phyloP scores from a whole-genome alignment of 345 rosid species.

The Citrus cavaleriei region DNA sequence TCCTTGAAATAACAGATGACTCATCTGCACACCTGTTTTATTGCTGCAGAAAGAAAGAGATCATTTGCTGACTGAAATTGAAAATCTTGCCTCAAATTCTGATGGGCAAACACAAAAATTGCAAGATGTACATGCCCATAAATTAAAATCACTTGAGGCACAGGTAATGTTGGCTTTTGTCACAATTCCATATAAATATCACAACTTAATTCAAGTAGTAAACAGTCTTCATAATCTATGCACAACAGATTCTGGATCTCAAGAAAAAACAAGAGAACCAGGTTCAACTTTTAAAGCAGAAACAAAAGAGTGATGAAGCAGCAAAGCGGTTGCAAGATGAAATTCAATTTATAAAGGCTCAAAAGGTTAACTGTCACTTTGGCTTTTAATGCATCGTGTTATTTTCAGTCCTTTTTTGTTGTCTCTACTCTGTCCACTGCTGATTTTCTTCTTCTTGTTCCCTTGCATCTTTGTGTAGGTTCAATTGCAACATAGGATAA shows the following conservation, averaged over 20 bases:
- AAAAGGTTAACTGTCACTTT: slow-evolving; percentile 52
- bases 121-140: slow-evolving; percentile 83
- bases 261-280: slow-evolving; percentile 97
- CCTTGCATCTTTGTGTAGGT: slow-evolving; percentile 46
- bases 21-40: slow-evolving; percentile 10
- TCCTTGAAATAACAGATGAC: neutral
- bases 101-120: slow-evolving; percentile 85
- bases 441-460: slow-evolving; percentile 7
- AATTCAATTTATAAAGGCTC: slow-evolving; percentile 92
- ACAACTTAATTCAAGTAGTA: neutral
- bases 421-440: slow-evolving; percentile 6
- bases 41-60: slow-evolving; percentile 85
- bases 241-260: slow-evolving; percentile 74
- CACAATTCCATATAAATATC: neutral
- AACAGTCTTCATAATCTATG: slow-evolving; percentile 9
- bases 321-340: slow-evolving; percentile 88
- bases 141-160: slow-evolving; percentile 77
- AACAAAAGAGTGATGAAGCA: slow-evolving; percentile 95
- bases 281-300: slow-evolving; percentile 91
- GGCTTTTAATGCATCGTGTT: neutral
- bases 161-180: slow-evolving; percentile 43
- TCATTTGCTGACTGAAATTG: slow-evolving; percentile 78
- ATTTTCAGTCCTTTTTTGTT: neutral
- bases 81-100: slow-evolving; percentile 68
- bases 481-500: slow-evolving; percentile 93